Conservation (phyloP, 768 basidiomycete species). For the Collybia nuda region DNA sequence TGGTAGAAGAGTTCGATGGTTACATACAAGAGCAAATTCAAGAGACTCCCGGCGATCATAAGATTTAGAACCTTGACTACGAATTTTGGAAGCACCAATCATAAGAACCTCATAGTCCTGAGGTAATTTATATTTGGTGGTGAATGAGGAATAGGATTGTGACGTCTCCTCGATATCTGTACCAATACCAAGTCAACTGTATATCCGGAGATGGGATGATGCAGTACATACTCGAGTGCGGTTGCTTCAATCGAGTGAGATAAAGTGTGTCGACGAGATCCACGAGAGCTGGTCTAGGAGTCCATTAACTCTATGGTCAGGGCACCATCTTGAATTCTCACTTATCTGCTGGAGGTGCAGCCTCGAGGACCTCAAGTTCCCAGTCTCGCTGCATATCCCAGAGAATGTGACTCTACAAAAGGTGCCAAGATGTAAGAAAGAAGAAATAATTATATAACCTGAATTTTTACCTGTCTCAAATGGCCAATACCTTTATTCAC, state of each 20-base stretch:
- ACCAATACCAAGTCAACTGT: neutral
- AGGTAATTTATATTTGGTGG: slow-evolving; percentile 71
- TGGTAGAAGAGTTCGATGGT: neutral
- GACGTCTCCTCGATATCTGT: slow-evolving; percentile 79
- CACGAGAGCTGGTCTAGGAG: slow-evolving; percentile 40
- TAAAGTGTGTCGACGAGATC: slow-evolving; percentile 56
- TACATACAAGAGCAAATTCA: slow-evolving; percentile 60
- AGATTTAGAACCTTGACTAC: slow-evolving; percentile 56
- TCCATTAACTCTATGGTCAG: slow-evolving; percentile 1
- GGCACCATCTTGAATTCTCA: slow-evolving; percentile 16
- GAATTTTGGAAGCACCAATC: slow-evolving; percentile 74
- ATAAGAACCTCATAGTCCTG: slow-evolving; percentile 78
- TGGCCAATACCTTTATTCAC: slow-evolving; percentile 60
- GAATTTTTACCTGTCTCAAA: slow-evolving; percentile 53
- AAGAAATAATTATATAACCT: too few relatives aligned
- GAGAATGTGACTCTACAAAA: slow-evolving; percentile 59
- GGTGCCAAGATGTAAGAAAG: too few relatives aligned
- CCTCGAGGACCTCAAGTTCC: slow-evolving; percentile 66
- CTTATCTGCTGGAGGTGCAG: slow-evolving; percentile 45
- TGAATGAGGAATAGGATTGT: slow-evolving; percentile 87
- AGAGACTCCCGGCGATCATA: slow-evolving; percentile 63
- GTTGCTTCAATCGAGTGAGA: slow-evolving; percentile 69
- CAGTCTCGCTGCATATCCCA: slow-evolving; percentile 78
- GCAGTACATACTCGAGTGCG: slow-evolving; percentile 63
- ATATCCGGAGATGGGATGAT: neutral